phyloP scores from a whole-genome alignment of 768 basidiomycete genomes.

The Podaxis mareebaensis region DNA sequence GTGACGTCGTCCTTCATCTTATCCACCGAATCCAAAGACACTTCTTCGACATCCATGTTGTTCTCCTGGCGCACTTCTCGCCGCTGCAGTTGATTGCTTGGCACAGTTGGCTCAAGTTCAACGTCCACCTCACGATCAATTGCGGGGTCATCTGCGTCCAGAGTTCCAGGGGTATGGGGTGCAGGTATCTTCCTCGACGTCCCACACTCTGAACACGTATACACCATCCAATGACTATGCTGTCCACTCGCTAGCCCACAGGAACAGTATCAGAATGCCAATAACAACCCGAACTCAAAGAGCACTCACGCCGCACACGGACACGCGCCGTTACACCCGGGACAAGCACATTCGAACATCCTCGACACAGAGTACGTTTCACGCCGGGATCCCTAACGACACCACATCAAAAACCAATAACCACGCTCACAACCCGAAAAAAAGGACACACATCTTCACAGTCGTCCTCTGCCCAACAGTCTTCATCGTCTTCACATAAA shows the following conservation, averaged over 20 bases:
- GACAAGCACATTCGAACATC: conserved; percentile 62
- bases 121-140: not conserved
- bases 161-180: conserved; percentile 33
- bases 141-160: not conserved
- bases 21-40: not conserved
- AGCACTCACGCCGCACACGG: conserved; percentile 60
- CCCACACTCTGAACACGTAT: conserved; percentile 62
- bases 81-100: not conserved
- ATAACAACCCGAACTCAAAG: not conserved
- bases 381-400: conserved; percentile 70
- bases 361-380: conserved; percentile 79
- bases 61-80: not conserved
- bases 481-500: conserved; percentile 67
- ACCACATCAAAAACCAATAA: not conserved
- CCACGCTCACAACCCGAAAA: conserved; percentile 1
- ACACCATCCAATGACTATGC: conserved; percentile 57
- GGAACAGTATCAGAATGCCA: conserved; percentile 2
- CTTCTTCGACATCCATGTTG: not conserved
- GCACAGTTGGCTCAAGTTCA: not conserved
- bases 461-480: conserved; percentile 74
- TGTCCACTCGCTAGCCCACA: conserved; percentile 31
- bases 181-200: conserved; percentile 66
- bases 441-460: conserved; percentile 65
- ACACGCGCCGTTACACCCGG: conserved; percentile 68
- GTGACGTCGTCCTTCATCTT: not conserved